These are phyloP conservation scores for Trichoderma guizhouense DNA, from an alignment of 2,329 filamentous ascomycete genomes.

Conservation along the genomic window DNA sequence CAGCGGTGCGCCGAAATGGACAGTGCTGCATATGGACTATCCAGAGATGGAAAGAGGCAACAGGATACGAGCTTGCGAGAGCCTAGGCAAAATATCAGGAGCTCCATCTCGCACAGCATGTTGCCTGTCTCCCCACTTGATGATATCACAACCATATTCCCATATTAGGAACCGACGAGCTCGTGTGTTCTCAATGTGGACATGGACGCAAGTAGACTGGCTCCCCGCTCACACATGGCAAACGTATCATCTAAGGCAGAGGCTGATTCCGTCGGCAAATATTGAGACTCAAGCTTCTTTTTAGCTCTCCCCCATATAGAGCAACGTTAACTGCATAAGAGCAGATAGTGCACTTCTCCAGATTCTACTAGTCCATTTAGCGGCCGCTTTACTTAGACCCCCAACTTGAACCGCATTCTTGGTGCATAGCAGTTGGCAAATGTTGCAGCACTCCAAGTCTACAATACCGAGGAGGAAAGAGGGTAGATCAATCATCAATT, in stretches of 20 bases:
- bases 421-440: background rate
- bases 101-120: background rate
- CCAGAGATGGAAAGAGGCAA: background rate
- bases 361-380: background rate
- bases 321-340: conserved; percentile 7
- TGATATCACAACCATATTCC: background rate
- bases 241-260: background rate
- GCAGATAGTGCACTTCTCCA: background rate
- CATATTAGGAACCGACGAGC: background rate
- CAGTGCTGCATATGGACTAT: background rate
- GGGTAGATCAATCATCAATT: background rate
- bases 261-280: background rate
- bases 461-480: background rate
- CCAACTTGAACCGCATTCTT: background rate
- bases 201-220: background rate
- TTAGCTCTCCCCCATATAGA: background rate
- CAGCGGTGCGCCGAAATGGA: background rate
- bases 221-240: background rate
- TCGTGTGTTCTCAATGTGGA: background rate
- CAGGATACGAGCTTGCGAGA: background rate
- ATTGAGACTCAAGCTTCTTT: background rate
- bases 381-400: background rate
- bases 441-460: background rate
- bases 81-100: background rate
- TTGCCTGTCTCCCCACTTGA: background rate